Base-by-base conservation (phyloP, 495 filamentous ascomycete genomes). In the Aspergillus wentii region DNA sequence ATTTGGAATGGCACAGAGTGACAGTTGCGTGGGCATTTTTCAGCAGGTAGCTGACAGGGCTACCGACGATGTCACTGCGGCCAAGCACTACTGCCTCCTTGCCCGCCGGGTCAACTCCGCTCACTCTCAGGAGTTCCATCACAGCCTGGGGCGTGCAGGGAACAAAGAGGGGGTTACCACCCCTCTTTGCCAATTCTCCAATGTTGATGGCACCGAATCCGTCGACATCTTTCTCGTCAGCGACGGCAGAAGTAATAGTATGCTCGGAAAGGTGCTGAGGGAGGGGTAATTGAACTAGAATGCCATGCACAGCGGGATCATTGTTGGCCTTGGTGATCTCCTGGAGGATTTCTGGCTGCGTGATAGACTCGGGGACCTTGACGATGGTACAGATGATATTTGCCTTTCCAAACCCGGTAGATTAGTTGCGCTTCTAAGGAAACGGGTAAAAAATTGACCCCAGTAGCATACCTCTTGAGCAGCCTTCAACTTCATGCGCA, bases 401-500 rank as follows among this genome's bases (percentile, higher is more conserved):
- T 52, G 87, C 87, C 86, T 94, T 40, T 40, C 17, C 30, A 16
- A 35, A 8, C 33, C 15, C 14, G 22, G 46, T 38, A 47, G 42
- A 18, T 29, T 41, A 36, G 14, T 20, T 25, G 19, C 31, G 31
- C 26, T 10, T 17, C 8, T 14, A 8, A 37, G 38, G 33, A 28
- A 29, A 19, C 25, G 23, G 28, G 30, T 22, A 38, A 32, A 49
- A 33, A 5, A n/a, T n/a, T n/a, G 3, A 23, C n/a, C 11, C n/a
- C 17, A 19, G 17, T 3, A 46, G 43, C 54, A 35, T 69, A 91
- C 87, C 76, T 98, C 91, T 59, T 90, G 75, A 19, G 92, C 92
- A 39, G 92, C 92, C 73, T 95, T 97, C 52, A 96, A 62, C 68
- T 98, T 98, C 92, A 98, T 98, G 67, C 88, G 88, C 61, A 98